Conservation (phyloP, 768 basidiomycete species). For the Cystobasidiopsis lactophilus region DNA sequence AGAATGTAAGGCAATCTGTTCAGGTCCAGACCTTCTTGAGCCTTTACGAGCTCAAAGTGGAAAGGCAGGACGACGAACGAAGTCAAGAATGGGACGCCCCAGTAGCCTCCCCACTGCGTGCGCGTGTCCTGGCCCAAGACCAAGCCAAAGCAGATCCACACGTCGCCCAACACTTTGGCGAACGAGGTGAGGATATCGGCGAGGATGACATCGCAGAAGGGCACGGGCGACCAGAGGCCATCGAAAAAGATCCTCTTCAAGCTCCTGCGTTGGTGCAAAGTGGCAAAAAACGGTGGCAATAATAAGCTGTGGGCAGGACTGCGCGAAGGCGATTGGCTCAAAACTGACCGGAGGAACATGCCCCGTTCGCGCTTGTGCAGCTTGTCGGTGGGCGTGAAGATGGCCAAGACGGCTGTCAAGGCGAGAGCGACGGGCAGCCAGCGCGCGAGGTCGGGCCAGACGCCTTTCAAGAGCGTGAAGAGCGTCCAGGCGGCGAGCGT, state of each 20-base stretch:
- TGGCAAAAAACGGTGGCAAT: not conserved
- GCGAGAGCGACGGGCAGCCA: conserved; percentile 5
- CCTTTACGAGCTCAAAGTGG: not conserved
- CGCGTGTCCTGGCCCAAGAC: conserved; percentile 3
- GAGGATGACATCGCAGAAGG: conserved; percentile 78
- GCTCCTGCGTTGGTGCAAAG: conserved; percentile 26
- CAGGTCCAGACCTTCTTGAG: not conserved
- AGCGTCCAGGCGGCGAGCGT: conserved; percentile 10
- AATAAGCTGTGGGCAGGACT: not conserved
- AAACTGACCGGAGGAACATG: conserved; percentile 13
- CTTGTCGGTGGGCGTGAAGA: conserved; percentile 12
- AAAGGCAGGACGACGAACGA: not conserved
- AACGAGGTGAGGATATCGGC: conserved; percentile 93
- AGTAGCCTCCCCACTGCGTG: conserved; percentile 2
- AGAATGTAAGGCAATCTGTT: conserved; percentile 64
- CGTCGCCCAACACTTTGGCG: conserved; percentile 84
- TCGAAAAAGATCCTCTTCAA: conserved; percentile 51
- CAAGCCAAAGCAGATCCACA: conserved; percentile 49
- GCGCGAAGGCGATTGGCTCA: not conserved
- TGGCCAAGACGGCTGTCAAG: conserved; percentile 2
- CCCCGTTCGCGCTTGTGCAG: conserved; percentile 12
- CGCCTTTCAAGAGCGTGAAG: not conserved
- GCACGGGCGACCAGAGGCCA: conserved; percentile 38
- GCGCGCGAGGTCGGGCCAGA: not conserved
- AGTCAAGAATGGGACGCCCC: conserved; percentile 19